phyloP scores from a whole-genome alignment of 805 yeast genomes.

The Metschnikowia baotianmanensis region DNA sequence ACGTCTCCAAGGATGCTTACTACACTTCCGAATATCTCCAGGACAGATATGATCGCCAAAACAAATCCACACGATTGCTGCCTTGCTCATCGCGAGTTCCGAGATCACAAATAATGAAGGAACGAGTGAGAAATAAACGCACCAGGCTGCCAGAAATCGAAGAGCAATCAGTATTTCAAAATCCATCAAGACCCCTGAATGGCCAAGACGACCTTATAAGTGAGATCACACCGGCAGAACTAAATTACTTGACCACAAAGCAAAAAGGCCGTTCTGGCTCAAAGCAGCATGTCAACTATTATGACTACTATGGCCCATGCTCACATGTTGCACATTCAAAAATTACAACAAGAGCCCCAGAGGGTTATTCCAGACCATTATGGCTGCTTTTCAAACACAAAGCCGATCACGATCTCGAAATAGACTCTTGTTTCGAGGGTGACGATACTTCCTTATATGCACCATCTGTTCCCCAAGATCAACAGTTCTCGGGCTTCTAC shows the following conservation, averaged over 20 bases:
- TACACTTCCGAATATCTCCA: constrained; percentile 35
- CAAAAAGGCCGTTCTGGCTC: neutral
- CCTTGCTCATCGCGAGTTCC: neutral
- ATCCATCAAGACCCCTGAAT: neutral
- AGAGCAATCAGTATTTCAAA: neutral
- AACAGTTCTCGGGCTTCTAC: constrained; percentile 31
- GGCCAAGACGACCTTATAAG: constrained; percentile 25
- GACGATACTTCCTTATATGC: constrained; percentile 9
- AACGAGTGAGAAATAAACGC: neutral
- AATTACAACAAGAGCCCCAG: neutral
- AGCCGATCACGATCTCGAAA: neutral
- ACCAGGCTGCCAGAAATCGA: neutral
- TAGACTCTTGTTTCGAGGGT: neutral
- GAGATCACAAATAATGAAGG: neutral
- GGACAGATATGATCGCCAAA: neutral
- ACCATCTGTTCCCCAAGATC: constrained; percentile 10
- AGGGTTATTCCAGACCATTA: neutral
- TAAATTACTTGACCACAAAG: constrained; percentile 15
- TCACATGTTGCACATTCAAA: neutral
- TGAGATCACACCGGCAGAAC: constrained; percentile 41
- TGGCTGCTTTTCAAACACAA: neutral
- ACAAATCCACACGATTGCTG: neutral
- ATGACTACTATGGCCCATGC: constrained; percentile 9
- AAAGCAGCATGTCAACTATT: constrained; percentile 7
- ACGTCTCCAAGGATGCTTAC: constrained; percentile 42